phyloP scores from a whole-genome alignment of 2,329 filamentous ascomycete genomes.

The Ophiostoma novo-ulmi region DNA sequence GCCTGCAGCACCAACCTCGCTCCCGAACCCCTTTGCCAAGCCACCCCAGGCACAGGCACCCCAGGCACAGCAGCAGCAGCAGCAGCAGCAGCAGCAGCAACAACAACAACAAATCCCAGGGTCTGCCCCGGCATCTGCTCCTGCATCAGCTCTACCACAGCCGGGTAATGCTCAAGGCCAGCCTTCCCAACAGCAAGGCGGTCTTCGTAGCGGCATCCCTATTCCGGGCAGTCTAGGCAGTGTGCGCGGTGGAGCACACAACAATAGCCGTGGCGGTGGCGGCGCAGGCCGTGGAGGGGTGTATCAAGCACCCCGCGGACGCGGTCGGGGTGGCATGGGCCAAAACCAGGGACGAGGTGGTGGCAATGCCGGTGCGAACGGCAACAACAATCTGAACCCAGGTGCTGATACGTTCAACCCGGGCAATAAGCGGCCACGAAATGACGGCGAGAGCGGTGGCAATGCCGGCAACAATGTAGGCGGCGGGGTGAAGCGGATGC shows the following conservation, averaged over 20 bases:
- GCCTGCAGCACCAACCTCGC: slow-evolving; percentile 3
- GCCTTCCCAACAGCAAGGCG: slow-evolving; percentile 22
- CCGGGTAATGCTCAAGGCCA: slow-evolving; percentile 19
- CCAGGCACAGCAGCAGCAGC: slow-evolving; percentile 16
- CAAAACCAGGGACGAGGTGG: slow-evolving; percentile 28
- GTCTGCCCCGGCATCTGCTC: slow-evolving; percentile 20
- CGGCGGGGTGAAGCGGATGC: slow-evolving; percentile 37
- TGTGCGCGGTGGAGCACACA: slow-evolving; percentile 26
- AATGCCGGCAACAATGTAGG: slow-evolving; percentile 23
- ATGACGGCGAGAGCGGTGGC: slow-evolving; percentile 43
- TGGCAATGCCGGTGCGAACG: slow-evolving; percentile 33
- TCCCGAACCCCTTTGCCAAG: slow-evolving; percentile 28
- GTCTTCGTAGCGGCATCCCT: slow-evolving; percentile 26
- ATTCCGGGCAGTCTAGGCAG: slow-evolving; percentile 28
- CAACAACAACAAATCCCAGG: slow-evolving; percentile 10
- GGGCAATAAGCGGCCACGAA: slow-evolving; percentile 51
- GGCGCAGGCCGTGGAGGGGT: slow-evolving; percentile 30
- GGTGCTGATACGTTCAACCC: slow-evolving; percentile 50
- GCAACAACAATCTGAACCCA: slow-evolving; percentile 41
- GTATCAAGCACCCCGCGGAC: slow-evolving; percentile 31
- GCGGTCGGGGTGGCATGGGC: slow-evolving; percentile 28
- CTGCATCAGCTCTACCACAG: slow-evolving; percentile 22
- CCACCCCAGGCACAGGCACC: slow-evolving; percentile 16
- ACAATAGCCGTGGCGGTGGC: slow-evolving; percentile 23
- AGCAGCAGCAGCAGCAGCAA: slow-evolving; percentile 18